Evolutionary conservation across 352 stramenopile species (phyloP), one percentile per base, ranked within the genome.

Genomic region (Phytopythium kandeliae): DNA sequence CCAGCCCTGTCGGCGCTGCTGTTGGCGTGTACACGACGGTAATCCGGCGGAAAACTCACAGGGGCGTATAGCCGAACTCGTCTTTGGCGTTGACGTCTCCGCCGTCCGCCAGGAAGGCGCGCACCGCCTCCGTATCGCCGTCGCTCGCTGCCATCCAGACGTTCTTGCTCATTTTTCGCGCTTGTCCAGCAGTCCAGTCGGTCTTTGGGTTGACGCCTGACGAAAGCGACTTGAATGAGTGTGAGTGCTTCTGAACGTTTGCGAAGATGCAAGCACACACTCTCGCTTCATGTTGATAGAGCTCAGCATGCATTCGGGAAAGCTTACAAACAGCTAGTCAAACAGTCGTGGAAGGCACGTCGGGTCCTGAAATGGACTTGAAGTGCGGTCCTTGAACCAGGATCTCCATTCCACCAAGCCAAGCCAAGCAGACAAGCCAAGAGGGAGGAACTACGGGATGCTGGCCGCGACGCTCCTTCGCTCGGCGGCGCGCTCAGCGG

Each of bases 121-220:
- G 65, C 58, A 85, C 69, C 45, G 66, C 69, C 41, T 76, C 69
- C 30, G 84, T 17, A 46, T 85, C 63, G 57, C 76, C 76, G 35
- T 87, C 76, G 61, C 76, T 82, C 33, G 76, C 74, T 13, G 67
- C 62, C 48, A 67, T 80, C 76, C 76, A 87, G 51, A 87, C 60
- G 50, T 87, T 87, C 56, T 48, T 15, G 22, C 42, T 67, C 61
- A 62, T 60, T 3, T 13, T 59, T 26, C 44, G 21, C 4, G 13
- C 30, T 30, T 45, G 35, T 9, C 28, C 4, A 31, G 28, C 17
- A 24, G 3, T 10, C 36, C 4, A 42, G 36, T 42, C 36, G 36
- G 19, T 25, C 2, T 6, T 15, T n/a, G n/a, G n/a, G n/a, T n/a
- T n/a, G n/a, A n/a, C n/a, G n/a, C n/a, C n/a, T n/a, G n/a, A n/a